A percentile compares a stretch with the other conserved stretches of the same genome.
These are phyloP conservation scores for Elsinoe batatas DNA, from an alignment of 2,329 filamentous ascomycete species.

Conservation along the genomic window DNA sequence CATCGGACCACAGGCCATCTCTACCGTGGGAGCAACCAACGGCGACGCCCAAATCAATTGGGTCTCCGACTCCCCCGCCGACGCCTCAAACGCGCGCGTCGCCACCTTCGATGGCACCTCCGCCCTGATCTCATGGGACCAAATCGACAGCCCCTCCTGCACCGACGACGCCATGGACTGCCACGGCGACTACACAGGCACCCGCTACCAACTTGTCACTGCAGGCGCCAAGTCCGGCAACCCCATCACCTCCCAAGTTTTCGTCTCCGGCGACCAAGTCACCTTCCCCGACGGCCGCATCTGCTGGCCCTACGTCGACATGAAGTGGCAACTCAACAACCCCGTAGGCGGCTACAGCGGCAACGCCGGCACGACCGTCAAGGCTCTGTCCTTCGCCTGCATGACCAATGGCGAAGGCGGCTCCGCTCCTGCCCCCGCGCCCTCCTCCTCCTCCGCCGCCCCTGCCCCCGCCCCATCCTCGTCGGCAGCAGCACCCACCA, in stretches of 20 bases:
- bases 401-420: constrained; percentile 21
- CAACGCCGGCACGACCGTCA: constrained; percentile 19
- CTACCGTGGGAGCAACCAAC: constrained; percentile 41
- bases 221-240: constrained; percentile 44
- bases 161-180: constrained; percentile 51
- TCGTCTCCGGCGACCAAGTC: constrained; percentile 53
- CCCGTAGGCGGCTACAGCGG: constrained; percentile 23
- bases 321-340: constrained; percentile 41
- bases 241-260: constrained; percentile 42
- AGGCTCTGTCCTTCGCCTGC: constrained; percentile 48
- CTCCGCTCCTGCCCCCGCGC: constrained; percentile 14
- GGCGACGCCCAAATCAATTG: constrained; percentile 53
- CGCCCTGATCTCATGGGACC: constrained; percentile 52
- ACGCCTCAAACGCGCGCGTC: constrained; percentile 50
- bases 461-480: background rate
- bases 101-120: constrained; percentile 44
- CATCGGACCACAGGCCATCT: constrained; percentile 44
- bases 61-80: constrained; percentile 44
- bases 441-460: constrained; percentile 10
- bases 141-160: constrained; percentile 47
- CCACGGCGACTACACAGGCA: constrained; percentile 47
- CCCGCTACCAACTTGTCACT: constrained; percentile 50
- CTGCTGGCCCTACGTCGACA: constrained; percentile 53
- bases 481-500: background rate
- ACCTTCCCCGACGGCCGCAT: constrained; percentile 48